These are phyloP conservation scores for Gleditsia sinensis DNA, from an alignment of 306 rosid genomes.

Conservation along the genomic window DNA sequence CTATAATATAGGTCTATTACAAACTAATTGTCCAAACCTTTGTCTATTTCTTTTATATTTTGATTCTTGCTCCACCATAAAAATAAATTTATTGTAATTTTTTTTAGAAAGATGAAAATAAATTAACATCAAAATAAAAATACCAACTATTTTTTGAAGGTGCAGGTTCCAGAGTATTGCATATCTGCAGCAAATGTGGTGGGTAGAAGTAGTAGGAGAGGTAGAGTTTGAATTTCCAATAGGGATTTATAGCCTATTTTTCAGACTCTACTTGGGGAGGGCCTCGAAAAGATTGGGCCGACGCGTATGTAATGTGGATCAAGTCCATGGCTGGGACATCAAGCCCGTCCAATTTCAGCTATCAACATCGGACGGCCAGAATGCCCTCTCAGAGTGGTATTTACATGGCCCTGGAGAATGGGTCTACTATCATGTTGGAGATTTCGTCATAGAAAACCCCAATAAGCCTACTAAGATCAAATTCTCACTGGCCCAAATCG, in stretches of 20 bases:
- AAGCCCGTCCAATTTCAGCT: constrained; percentile 78
- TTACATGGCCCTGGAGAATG: constrained; percentile 57
- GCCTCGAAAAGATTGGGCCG: constrained; percentile 58
- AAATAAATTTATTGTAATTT: no score
- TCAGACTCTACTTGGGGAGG: constrained; percentile 75
- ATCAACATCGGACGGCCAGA: constrained; percentile 68
- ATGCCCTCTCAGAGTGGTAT: constrained; percentile 48
- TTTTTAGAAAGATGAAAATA: no score
- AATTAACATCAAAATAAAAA: neutral
- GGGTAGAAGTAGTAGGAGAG: constrained; percentile 92
- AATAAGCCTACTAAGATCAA: constrained; percentile 45
- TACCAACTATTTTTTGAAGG: no score
- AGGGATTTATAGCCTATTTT: constrained; percentile 66
- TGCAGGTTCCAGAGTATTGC: constrained; percentile 75
- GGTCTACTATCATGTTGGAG: constrained; percentile 68
- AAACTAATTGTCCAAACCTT: neutral
- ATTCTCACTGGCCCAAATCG: constrained; percentile 86
- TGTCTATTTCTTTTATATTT: no score
- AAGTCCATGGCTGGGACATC: constrained; percentile 87
- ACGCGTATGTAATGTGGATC: constrained; percentile 52
- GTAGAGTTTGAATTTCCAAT: constrained; percentile 72
- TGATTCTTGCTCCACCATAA: no score
- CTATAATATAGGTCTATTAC: neutral
- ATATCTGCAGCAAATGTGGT: constrained; percentile 89
- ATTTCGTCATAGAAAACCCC: constrained; percentile 47